Percentiles rank a stretch among this genome's conserved stretches.
Evolutionary conservation across 176 grass and related monocot genomes (phyloP).

Genomic region (Eragrostis nindensis): DNA sequence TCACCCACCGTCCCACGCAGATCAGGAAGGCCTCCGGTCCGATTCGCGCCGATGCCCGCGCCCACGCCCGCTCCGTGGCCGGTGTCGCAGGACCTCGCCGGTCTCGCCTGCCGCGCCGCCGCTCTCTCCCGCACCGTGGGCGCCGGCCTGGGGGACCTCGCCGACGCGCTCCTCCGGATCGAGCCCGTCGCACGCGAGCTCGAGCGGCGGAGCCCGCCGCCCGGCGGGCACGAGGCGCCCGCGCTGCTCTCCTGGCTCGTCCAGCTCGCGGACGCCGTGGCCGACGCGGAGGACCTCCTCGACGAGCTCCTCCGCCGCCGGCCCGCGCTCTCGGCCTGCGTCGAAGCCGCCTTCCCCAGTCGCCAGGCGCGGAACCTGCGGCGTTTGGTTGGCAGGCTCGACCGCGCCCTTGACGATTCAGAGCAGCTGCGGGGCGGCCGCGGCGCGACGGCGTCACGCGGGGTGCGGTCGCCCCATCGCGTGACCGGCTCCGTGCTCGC

Average conservation of each 20-base stretch:
- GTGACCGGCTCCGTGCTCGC: constrained; percentile 47
- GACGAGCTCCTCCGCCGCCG: constrained; percentile 32
- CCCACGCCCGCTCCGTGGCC: constrained; percentile 21
- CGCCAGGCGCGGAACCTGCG: background rate
- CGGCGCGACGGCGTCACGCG: background rate
- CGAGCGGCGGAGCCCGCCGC: constrained; percentile 11
- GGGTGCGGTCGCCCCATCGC: constrained; percentile 40
- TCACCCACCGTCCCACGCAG: too few species aligned
- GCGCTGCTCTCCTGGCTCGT: constrained; percentile 18
- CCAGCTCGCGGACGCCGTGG: constrained; percentile 28
- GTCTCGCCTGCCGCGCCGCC: constrained; percentile 32
- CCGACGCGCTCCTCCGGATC: constrained; percentile 37
- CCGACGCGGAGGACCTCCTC: constrained; percentile 43
- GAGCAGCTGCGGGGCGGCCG: background rate
- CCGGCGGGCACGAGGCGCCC: background rate
- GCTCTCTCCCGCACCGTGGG: background rate
- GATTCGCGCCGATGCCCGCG: constrained; percentile 16
- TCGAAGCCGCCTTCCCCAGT: background rate
- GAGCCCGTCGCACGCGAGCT: constrained; percentile 24
- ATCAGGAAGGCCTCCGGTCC: too few species aligned
- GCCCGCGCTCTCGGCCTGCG: background rate
- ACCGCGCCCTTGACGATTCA: constrained; percentile 16
- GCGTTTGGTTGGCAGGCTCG: background rate
- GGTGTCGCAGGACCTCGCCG: constrained; percentile 40
- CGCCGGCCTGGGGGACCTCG: constrained; percentile 10